Percentiles rank a stretch among this genome's conserved stretches.
These are phyloP conservation scores for Kwoniella newhampshirensis DNA, from an alignment of 768 basidiomycete genomes.

Conservation along the genomic window DNA sequence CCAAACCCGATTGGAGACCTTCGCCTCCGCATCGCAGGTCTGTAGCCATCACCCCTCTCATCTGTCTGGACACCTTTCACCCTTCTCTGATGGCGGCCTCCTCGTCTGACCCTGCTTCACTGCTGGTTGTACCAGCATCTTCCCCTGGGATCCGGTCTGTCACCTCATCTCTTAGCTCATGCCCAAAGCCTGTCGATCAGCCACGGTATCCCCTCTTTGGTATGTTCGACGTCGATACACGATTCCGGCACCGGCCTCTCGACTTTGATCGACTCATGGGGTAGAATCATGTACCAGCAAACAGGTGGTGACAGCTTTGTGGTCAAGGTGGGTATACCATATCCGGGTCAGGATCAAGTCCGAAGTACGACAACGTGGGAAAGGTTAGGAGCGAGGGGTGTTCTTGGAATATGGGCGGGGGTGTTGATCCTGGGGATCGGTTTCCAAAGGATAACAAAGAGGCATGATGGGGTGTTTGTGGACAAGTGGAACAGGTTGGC, in stretches of 20 bases:
- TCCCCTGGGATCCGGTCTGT: slow-evolving; percentile 2
- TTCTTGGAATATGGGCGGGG: no score
- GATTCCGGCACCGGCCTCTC: slow-evolving; percentile 12
- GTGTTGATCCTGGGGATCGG: no score
- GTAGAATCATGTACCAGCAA: slow-evolving; percentile 11
- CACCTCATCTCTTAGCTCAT: slow-evolving; percentile 11
- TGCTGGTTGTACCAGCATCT: background rate
- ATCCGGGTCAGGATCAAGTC: background rate
- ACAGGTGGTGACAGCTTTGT: slow-evolving; percentile 17
- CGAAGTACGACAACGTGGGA: background rate
- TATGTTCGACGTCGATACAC: no score
- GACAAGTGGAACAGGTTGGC: no score
- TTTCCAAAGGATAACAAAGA: no score
- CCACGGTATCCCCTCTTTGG: slow-evolving; percentile 15
- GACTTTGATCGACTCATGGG: slow-evolving; percentile 17
- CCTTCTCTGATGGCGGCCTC: background rate
- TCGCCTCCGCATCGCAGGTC: slow-evolving; percentile 1
- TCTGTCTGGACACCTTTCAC: slow-evolving; percentile 28
- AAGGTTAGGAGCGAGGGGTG: no score
- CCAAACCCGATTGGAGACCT: slow-evolving; percentile 5
- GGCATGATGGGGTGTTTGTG: no score
- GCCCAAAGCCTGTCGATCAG: slow-evolving; percentile 10
- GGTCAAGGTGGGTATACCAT: slow-evolving; percentile 1
- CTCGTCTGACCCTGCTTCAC: slow-evolving; percentile 12
- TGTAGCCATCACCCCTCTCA: slow-evolving; percentile 16